phyloP scores from a whole-genome alignment of 139 green algal species.

The Chlamydomonas urium region DNA sequence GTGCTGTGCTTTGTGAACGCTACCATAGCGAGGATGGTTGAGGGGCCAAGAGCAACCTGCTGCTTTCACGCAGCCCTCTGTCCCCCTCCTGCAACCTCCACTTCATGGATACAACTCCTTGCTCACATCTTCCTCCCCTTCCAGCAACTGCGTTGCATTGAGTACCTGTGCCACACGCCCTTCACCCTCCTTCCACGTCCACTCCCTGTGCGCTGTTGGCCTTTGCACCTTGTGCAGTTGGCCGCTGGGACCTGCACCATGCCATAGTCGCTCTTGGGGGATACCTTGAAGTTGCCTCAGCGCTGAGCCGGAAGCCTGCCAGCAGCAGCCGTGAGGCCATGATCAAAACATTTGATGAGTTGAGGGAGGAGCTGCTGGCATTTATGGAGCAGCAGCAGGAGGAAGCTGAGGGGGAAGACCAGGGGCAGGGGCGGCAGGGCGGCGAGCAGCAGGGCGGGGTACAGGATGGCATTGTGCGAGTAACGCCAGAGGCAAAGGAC shows the following conservation, averaged over 20 bases:
- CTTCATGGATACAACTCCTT: neutral
- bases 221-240: neutral
- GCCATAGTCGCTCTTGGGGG: neutral
- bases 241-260: slow-evolving; percentile 10
- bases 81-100: neutral
- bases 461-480: neutral
- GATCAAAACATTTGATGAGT: neutral
- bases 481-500: neutral
- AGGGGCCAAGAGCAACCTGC: neutral
- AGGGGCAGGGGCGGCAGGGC: neutral
- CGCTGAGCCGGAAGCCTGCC: neutral
- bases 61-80: neutral
- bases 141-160: neutral
- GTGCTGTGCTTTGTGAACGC: too few relatives aligned
- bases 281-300: neutral
- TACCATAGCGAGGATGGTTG: neutral
- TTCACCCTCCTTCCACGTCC: neutral
- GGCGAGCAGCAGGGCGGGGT: neutral
- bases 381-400: neutral
- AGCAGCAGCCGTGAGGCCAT: slow-evolving; percentile 1
- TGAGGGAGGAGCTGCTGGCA: slow-evolving; percentile 2
- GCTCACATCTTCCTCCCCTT: neutral
- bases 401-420: neutral
- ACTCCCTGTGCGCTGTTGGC: too few relatives aligned
- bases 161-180: neutral